Conservation (phyloP, 2,329 filamentous ascomycete species). For the Verticillium tricorpus region DNA sequence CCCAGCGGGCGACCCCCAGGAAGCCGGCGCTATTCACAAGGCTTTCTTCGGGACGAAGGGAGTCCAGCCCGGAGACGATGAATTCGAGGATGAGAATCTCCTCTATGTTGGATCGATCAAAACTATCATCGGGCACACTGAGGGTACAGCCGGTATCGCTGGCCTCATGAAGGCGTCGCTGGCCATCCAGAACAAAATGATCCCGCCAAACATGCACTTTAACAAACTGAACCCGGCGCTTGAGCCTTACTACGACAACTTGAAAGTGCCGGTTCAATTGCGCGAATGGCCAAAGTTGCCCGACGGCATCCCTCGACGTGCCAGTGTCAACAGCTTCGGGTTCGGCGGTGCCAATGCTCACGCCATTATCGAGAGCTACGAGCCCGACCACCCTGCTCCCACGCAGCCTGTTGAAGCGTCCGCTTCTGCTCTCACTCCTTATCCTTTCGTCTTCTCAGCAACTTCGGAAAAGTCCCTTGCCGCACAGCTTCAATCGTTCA, state of each 20-base stretch:
- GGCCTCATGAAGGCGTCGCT: conserved; percentile 6
- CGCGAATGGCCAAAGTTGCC: conserved; percentile 13
- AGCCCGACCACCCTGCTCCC: no score
- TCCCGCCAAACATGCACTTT: conserved; percentile 25
- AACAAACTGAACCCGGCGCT: conserved; percentile 21
- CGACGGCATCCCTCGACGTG: neutral
- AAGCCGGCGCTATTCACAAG: conserved; percentile 23
- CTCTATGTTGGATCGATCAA: conserved; percentile 1
- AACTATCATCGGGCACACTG: conserved; percentile 6
- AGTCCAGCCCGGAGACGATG: no score
- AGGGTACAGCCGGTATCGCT: neutral
- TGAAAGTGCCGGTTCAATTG: conserved; percentile 9
- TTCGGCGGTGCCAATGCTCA: conserved; percentile 9
- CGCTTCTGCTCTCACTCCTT: no score
- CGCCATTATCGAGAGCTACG: conserved; percentile 3
- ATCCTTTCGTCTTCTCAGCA: no score
- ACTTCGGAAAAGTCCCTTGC: no score
- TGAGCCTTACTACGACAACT: conserved; percentile 15
- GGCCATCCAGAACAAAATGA: conserved; percentile 10
- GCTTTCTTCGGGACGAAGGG: conserved; percentile 21
- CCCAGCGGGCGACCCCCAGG: conserved; percentile 29
- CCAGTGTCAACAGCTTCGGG: conserved; percentile 7
- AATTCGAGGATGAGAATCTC: conserved; percentile 12
- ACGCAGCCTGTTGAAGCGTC: no score
- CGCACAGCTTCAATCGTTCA: no score